A percentile compares a stretch with the other conserved stretches of the same genome.
Evolutionary conservation across 2,329 filamentous ascomycete species (phyloP).

Genomic region (Ophiocordyceps sinensis): DNA sequence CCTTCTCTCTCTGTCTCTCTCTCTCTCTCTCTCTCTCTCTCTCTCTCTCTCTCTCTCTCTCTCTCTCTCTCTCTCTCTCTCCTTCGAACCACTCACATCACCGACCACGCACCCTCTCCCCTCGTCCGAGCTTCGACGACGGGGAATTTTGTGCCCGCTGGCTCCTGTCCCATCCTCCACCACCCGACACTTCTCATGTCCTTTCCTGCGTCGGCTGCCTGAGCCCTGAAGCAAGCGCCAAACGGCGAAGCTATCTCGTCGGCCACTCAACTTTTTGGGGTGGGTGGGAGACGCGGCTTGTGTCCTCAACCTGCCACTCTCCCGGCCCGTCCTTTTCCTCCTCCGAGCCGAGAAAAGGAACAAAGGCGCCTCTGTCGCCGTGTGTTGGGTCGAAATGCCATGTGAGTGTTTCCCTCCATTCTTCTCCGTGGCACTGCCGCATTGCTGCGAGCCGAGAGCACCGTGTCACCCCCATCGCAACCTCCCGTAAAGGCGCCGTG

Average conservation of each 20-base stretch:
- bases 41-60: neutral
- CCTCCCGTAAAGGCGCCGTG: no score
- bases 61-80: neutral
- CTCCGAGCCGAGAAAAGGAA: neutral
- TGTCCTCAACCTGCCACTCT: slow-evolving; percentile 2
- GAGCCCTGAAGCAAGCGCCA: neutral
- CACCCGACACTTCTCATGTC: neutral
- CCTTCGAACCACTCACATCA: no score
- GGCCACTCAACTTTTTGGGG: slow-evolving; percentile 1
- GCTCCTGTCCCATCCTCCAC: neutral
- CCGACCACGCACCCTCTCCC: no score
- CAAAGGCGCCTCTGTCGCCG: slow-evolving; percentile 10
- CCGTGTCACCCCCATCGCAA: neutral
- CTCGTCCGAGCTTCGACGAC: no score
- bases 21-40: neutral
- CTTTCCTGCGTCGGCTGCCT: neutral
- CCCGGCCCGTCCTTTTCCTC: neutral
- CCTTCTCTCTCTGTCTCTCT: neutral
- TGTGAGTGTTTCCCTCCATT: slow-evolving; percentile 16
- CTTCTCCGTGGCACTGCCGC: neutral
- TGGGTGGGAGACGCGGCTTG: slow-evolving; percentile 2
- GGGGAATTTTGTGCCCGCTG: no score
- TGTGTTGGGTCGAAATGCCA: slow-evolving; percentile 19
- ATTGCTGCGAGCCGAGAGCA: neutral
- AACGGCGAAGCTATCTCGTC: neutral